These are phyloP conservation scores for Penicillium sp. DNA, from an alignment of 2,329 filamentous ascomycete species.

Conservation along the genomic window DNA sequence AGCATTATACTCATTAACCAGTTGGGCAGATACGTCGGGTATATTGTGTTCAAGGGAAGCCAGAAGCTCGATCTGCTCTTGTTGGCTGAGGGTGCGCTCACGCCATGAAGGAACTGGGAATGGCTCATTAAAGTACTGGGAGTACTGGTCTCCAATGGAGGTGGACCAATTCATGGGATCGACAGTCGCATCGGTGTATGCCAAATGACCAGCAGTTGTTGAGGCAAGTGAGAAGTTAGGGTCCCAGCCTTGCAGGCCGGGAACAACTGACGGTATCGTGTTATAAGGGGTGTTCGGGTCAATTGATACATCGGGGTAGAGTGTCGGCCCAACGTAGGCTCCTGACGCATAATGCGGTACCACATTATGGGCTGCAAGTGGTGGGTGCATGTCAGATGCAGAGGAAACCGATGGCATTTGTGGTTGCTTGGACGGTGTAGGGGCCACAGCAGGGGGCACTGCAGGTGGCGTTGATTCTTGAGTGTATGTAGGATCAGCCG, in stretches of 20 bases:
- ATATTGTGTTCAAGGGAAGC: slow-evolving; percentile 66
- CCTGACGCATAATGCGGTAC: slow-evolving; percentile 23
- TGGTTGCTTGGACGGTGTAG: slow-evolving; percentile 21
- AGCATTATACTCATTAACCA: slow-evolving; percentile 41
- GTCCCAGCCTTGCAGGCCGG: slow-evolving; percentile 44
- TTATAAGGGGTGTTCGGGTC: slow-evolving; percentile 42
- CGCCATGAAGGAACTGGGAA: slow-evolving; percentile 50
- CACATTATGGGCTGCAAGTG: slow-evolving; percentile 12
- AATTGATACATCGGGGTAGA: slow-evolving; percentile 30
- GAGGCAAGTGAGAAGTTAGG: slow-evolving; percentile 40
- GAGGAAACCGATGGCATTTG: slow-evolving; percentile 11
- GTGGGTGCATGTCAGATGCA: slow-evolving; percentile 18
- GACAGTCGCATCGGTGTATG: slow-evolving; percentile 34
- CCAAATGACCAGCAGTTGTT: slow-evolving; percentile 36
- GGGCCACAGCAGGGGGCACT: slow-evolving; percentile 10
- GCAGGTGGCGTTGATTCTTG: slow-evolving; percentile 24
- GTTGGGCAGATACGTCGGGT: slow-evolving; percentile 43
- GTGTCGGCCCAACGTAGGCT: slow-evolving; percentile 21
- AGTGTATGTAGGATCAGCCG: slow-evolving; percentile 31
- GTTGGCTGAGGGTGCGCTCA: slow-evolving; percentile 68
- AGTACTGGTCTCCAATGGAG: slow-evolving; percentile 47
- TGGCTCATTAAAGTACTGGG: slow-evolving; percentile 47
- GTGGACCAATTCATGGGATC: slow-evolving; percentile 45
- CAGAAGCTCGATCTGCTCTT: slow-evolving; percentile 82
- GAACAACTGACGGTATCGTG: slow-evolving; percentile 40